These are phyloP conservation scores for Leptographium procerum DNA, from an alignment of 2,329 filamentous ascomycete genomes.

Conservation along the genomic window DNA sequence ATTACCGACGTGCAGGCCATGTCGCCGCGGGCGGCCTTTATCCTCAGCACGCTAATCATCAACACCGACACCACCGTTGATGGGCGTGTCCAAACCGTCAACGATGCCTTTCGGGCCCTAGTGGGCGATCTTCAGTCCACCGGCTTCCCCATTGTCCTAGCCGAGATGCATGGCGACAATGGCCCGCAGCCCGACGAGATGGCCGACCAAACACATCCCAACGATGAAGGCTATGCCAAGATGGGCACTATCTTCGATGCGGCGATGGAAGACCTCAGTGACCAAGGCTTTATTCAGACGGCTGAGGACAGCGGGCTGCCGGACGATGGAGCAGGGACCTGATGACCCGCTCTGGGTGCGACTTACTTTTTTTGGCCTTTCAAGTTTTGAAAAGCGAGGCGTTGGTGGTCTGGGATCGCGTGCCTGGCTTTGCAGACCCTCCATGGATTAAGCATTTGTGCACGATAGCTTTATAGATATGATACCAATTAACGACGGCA, in stretches of 20 bases:
- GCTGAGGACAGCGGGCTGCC: not conserved
- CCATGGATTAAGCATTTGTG: too few species aligned
- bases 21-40: conserved; percentile 14
- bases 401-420: too few species aligned
- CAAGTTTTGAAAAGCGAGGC: too few species aligned
- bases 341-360: not conserved
- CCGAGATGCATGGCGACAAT: conserved; percentile 12
- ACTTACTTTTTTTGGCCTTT: too few species aligned
- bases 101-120: conserved; percentile 6
- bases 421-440: too few species aligned
- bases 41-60: conserved; percentile 14
- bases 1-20: conserved; percentile 9
- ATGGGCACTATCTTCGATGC: conserved; percentile 3
- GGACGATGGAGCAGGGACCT: not conserved
- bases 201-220: conserved; percentile 8
- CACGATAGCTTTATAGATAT: too few species aligned
- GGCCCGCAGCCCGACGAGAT: conserved; percentile 10
- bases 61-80: conserved; percentile 9
- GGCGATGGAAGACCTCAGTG: not conserved
- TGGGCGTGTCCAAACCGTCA: conserved; percentile 9
- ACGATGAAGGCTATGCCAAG: conserved; percentile 9
- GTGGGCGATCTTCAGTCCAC: conserved; percentile 6
- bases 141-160: conserved; percentile 11
- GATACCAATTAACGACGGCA: too few species aligned
- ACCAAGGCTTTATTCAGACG: not conserved